phyloP scores from a whole-genome alignment of 2,329 filamentous ascomycete genomes.

The Cryphonectria japonica region DNA sequence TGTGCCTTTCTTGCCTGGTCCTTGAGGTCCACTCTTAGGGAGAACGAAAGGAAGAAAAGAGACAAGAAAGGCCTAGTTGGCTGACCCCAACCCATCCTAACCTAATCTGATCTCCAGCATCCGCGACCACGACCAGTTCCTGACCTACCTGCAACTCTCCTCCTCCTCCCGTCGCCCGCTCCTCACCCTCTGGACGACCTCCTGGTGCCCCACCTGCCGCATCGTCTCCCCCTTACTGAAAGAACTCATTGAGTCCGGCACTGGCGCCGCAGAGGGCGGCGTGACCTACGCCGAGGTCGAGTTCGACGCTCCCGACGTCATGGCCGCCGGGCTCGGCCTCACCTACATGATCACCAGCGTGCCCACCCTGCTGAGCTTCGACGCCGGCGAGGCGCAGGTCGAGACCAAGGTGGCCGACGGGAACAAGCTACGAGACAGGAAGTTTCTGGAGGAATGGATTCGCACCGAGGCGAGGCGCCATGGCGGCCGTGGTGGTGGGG shows the following conservation, averaged over 20 bases:
- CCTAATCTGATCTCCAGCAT: slow-evolving; percentile 44
- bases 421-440: slow-evolving; percentile 42
- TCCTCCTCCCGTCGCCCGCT: slow-evolving; percentile 58
- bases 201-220: slow-evolving; percentile 60
- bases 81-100: not conserved
- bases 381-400: slow-evolving; percentile 56
- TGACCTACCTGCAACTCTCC: slow-evolving; percentile 59
- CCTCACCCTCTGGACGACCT: slow-evolving; percentile 64
- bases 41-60: too few relatives aligned
- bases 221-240: slow-evolving; percentile 53
- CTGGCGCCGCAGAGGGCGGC: slow-evolving; percentile 60
- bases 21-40: too few relatives aligned
- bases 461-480: slow-evolving; percentile 30
- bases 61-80: too few relatives aligned
- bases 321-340: slow-evolving; percentile 51
- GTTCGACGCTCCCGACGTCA: slow-evolving; percentile 61
- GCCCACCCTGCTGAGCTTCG: slow-evolving; percentile 62
- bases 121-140: slow-evolving; percentile 57
- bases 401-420: slow-evolving; percentile 55
- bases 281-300: slow-evolving; percentile 59
- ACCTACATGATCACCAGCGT: slow-evolving; percentile 62
- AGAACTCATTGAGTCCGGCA: slow-evolving; percentile 52
- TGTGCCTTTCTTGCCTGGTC: too few relatives aligned
- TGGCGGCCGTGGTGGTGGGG: slow-evolving; percentile 23
- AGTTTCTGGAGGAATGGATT: slow-evolving; percentile 30